These are phyloP conservation scores for Lineolata rhizophorae DNA, from an alignment of 495 filamentous ascomycete genomes.

Conservation along the genomic window DNA sequence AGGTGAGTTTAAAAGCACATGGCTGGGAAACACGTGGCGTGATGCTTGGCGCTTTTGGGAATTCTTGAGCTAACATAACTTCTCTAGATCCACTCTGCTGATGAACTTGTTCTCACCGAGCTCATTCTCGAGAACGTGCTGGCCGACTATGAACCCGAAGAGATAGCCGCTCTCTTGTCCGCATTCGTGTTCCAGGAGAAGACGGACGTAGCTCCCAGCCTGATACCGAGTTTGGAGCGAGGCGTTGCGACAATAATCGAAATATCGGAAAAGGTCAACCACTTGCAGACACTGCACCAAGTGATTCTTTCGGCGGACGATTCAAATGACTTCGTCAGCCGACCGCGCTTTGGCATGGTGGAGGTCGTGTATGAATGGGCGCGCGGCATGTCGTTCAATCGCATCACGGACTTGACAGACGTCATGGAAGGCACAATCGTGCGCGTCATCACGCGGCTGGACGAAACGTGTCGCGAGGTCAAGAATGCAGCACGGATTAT, in stretches of 20 bases:
- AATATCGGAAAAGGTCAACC: conserved; percentile 79
- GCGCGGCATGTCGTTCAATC: conserved; percentile 89
- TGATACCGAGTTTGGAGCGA: conserved; percentile 63
- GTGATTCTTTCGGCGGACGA: conserved; percentile 79
- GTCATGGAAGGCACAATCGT: conserved; percentile 96
- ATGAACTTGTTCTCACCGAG: conserved; percentile 93
- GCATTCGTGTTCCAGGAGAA: conserved; percentile 99
- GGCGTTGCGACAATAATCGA: conserved; percentile 70
- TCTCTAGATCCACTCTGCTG: conserved; percentile 79
- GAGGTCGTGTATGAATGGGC: conserved; percentile 99
- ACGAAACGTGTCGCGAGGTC: conserved; percentile 92
- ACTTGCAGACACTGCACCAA: conserved; percentile 67
- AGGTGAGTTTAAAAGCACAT: too few relatives aligned
- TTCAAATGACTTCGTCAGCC: conserved; percentile 71
- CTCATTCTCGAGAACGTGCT: conserved; percentile 91
- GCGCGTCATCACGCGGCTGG: conserved; percentile 69
- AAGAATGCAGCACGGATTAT: conserved; percentile 93
- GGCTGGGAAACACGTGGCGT: too few relatives aligned
- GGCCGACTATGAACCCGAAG: conserved; percentile 83
- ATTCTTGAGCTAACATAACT: conserved; percentile 2
- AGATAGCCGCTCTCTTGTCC: conserved; percentile 85
- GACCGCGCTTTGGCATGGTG: conserved; percentile 74
- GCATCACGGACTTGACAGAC: conserved; percentile 90
- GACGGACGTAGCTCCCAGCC: conserved; percentile 61
- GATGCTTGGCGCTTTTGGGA: neutral